These are phyloP conservation scores for Phytophthora vignae DNA, from an alignment of 352 stramenopile species.

Conservation along the genomic window DNA sequence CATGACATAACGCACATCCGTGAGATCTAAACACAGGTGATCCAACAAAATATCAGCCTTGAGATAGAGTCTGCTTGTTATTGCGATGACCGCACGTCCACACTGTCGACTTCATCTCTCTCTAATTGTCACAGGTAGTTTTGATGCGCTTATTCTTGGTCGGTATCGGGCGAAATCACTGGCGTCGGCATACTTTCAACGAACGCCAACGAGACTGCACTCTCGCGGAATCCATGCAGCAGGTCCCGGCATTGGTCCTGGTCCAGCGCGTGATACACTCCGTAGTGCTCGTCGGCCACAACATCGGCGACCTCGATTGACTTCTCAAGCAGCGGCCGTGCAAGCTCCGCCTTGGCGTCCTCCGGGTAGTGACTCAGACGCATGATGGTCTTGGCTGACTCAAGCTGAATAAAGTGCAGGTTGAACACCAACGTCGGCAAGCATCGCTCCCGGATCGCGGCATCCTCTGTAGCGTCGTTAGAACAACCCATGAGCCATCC, in stretches of 20 bases:
- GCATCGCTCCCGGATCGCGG: slow-evolving; percentile 56
- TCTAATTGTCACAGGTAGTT: slow-evolving; percentile 40
- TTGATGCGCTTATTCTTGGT: slow-evolving; percentile 35
- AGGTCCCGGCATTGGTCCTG: slow-evolving; percentile 73
- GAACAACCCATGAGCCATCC: slow-evolving; percentile 75
- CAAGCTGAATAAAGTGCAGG: slow-evolving; percentile 80
- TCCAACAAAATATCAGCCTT: slow-evolving; percentile 17
- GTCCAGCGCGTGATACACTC: slow-evolving; percentile 65
- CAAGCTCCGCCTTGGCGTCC: slow-evolving; percentile 62
- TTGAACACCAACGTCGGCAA: slow-evolving; percentile 77
- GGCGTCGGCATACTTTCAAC: slow-evolving; percentile 46
- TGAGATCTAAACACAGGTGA: background rate
- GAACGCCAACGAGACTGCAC: slow-evolving; percentile 66
- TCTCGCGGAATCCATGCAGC: slow-evolving; percentile 74
- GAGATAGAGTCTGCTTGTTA: slow-evolving; percentile 34
- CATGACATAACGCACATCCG: background rate
- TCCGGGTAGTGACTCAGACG: slow-evolving; percentile 74
- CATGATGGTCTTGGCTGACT: slow-evolving; percentile 78
- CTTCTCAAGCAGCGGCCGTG: slow-evolving; percentile 70
- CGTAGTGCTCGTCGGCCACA: slow-evolving; percentile 82
- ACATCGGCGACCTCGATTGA: slow-evolving; percentile 80
- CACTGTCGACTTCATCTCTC: slow-evolving; percentile 28
- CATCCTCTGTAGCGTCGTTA: slow-evolving; percentile 53
- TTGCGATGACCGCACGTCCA: slow-evolving; percentile 22
- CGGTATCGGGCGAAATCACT: slow-evolving; percentile 21